These are phyloP conservation scores for Kregervanrija fluxuum DNA, from an alignment of 805 yeast species.

Conservation along the genomic window DNA sequence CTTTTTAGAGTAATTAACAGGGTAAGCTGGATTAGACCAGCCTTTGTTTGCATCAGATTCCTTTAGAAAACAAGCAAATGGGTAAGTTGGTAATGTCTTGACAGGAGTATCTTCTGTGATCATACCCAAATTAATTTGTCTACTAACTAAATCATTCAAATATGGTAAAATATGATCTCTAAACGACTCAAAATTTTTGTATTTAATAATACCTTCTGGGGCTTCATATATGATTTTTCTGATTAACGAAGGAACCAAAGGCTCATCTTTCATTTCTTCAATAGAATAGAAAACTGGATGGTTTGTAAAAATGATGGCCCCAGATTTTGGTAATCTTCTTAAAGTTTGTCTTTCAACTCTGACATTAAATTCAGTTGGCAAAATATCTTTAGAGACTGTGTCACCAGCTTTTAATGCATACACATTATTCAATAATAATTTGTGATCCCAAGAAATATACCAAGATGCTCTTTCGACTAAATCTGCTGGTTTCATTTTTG, in stretches of 20 bases:
- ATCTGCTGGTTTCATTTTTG: constrained; percentile 48
- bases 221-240: constrained; percentile 59
- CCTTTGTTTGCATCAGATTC: constrained; percentile 31
- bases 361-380: constrained; percentile 51
- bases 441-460: constrained; percentile 71
- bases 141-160: constrained; percentile 46
- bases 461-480: constrained; percentile 72
- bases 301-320: constrained; percentile 65
- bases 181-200: constrained; percentile 52
- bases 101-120: constrained; percentile 49
- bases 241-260: constrained; percentile 60
- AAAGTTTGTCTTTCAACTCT: constrained; percentile 70
- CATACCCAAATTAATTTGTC: constrained; percentile 51
- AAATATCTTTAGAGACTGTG: constrained; percentile 35
- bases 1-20: constrained; percentile 18
- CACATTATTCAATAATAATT: constrained; percentile 47
- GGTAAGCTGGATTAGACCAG: constrained; percentile 32
- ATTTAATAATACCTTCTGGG: constrained; percentile 57
- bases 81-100: constrained; percentile 52
- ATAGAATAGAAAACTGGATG: constrained; percentile 74
- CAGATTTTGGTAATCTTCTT: constrained; percentile 55
- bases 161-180: constrained; percentile 55
- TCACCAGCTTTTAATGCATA: constrained; percentile 43
- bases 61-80: constrained; percentile 50
- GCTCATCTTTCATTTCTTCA: constrained; percentile 78